phyloP scores from a whole-genome alignment of 176 grass and related monocot species.

The Cocos nucifera region DNA sequence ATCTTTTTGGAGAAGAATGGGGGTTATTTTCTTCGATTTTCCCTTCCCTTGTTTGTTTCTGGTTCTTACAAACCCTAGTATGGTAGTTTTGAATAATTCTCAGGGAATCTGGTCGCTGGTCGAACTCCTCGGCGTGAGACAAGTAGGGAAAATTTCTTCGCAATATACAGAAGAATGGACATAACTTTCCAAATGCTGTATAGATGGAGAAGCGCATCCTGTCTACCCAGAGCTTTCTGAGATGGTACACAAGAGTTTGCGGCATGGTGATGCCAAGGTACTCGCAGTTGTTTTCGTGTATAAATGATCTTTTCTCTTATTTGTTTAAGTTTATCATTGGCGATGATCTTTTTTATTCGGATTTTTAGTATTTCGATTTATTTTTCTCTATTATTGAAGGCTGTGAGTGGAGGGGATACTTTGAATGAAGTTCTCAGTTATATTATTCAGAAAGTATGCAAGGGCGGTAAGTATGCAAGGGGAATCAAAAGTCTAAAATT shows the following conservation, averaged over 20 bases:
- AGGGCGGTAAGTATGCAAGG: slow-evolving; percentile 33
- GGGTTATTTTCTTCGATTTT: not conserved
- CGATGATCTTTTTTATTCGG: not conserved
- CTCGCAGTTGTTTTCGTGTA: not conserved
- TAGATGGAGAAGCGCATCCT: slow-evolving; percentile 41
- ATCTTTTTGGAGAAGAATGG: no score
- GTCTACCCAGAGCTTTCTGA: slow-evolving; percentile 16
- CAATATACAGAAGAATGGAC: not conserved
- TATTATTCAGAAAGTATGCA: slow-evolving; percentile 53
- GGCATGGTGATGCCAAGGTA: slow-evolving; percentile 12
- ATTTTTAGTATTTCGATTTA: not conserved
- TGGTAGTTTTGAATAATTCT: not conserved
- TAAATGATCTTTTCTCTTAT: no score
- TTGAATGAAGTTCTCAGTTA: slow-evolving; percentile 38
- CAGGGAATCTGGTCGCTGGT: not conserved
- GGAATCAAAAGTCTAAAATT: slow-evolving; percentile 49
- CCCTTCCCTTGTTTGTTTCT: not conserved
- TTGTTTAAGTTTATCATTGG: no score
- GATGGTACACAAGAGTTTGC: slow-evolving; percentile 30
- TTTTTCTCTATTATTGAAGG: slow-evolving; percentile 23
- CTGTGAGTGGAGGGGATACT: slow-evolving; percentile 21
- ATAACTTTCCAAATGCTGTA: not conserved
- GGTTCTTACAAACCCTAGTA: no score
- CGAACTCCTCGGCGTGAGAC: not conserved
- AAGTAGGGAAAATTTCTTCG: not conserved